Evolutionary conservation across 768 basidiomycete genomes (phyloP).

Genomic region (Lactarius deliciosus): DNA sequence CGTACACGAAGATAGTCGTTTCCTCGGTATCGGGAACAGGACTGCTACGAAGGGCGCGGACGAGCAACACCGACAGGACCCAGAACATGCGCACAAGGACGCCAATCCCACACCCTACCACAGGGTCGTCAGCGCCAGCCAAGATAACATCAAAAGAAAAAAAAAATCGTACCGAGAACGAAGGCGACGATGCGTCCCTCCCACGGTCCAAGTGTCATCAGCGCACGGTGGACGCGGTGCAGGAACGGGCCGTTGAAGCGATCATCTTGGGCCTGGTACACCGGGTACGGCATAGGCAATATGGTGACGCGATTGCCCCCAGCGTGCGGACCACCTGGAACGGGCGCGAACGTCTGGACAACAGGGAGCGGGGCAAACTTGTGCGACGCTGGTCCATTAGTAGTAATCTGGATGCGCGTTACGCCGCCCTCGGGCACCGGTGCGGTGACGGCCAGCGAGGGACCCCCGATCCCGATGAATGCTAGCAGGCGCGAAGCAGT

Average conservation of each 20-base stretch:
- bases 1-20: conserved; percentile 11
- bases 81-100: conserved; percentile 80
- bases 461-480: conserved; percentile 17
- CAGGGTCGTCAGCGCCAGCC: background rate
- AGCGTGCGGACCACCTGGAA: background rate
- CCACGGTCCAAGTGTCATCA: conserved; percentile 75
- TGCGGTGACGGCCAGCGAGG: background rate
- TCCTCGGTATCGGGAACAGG: conserved; percentile 43
- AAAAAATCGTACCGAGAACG: conserved; percentile 60
- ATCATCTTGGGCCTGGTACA: conserved; percentile 34
- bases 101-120: conserved; percentile 76
- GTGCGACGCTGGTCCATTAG: background rate
- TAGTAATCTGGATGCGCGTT: conserved; percentile 9
- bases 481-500: conserved; percentile 22
- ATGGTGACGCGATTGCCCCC: background rate
- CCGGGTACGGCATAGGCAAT: background rate
- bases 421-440: conserved; percentile 10
- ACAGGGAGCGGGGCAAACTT: background rate
- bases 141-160: background rate
- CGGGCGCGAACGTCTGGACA: background rate
- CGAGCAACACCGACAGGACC: conserved; percentile 63
- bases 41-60: conserved; percentile 50
- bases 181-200: conserved; percentile 82
- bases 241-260: conserved; percentile 28
- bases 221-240: conserved; percentile 57